Evolutionary conservation across 768 basidiomycete genomes (phyloP).

Genomic region (Phlegmacium glaucopus): DNA sequence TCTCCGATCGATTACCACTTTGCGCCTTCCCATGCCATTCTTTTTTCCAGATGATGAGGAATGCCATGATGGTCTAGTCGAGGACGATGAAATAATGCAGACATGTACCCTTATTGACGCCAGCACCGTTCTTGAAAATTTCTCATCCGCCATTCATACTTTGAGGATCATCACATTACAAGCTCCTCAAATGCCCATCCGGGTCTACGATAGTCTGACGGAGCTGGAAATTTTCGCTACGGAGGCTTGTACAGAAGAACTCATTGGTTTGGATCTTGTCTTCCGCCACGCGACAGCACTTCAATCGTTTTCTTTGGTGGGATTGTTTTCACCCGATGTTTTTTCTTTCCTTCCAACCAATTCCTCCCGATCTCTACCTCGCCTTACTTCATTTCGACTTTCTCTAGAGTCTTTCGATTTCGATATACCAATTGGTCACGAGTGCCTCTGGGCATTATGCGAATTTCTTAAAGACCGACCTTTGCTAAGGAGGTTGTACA

Average conservation of each 20-base stretch:
- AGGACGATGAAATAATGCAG: slow-evolving; percentile 12
- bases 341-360: slow-evolving; percentile 29
- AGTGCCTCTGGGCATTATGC: slow-evolving; percentile 16
- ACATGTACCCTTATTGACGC: slow-evolving; percentile 8
- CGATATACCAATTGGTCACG: too few species aligned
- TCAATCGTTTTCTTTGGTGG: slow-evolving; percentile 36
- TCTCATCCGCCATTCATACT: slow-evolving; percentile 15
- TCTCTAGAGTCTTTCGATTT: slow-evolving; percentile 27
- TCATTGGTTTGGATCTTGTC: slow-evolving; percentile 31
- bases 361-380: slow-evolving; percentile 22
- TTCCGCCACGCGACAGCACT: slow-evolving; percentile 30
- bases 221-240: slow-evolving; percentile 32
- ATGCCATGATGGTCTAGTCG: slow-evolving; percentile 17
- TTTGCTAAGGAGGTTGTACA: slow-evolving; percentile 28
- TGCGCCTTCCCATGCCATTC: slow-evolving; percentile 31
- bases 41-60: slow-evolving; percentile 32
- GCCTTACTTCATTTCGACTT: slow-evolving; percentile 34
- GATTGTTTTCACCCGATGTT: slow-evolving; percentile 23
- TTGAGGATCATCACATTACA: slow-evolving; percentile 27
- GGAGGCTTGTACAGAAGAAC: slow-evolving; percentile 20
- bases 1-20: slow-evolving; percentile 18
- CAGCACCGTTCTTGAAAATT: slow-evolving; percentile 11
- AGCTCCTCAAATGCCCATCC: slow-evolving; percentile 28
- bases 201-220: slow-evolving; percentile 25
- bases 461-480: slow-evolving; percentile 29